Conservation (phyloP, 108 stramenopile species). For the Pseudonitzschia pungens region DNA sequence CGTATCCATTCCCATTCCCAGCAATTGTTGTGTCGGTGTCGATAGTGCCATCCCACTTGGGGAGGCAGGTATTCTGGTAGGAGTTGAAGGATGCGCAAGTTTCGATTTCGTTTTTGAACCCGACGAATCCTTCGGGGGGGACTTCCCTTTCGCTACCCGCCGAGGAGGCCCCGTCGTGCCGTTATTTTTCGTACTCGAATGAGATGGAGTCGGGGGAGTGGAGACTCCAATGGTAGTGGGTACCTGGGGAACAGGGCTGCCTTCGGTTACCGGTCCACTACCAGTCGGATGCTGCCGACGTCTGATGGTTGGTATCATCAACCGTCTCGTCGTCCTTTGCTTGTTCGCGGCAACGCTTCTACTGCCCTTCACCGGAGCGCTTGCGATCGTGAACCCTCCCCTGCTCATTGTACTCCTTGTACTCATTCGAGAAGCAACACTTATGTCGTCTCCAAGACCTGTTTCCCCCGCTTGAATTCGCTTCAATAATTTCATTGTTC, state of each 20-base stretch:
- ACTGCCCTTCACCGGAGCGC: conserved; percentile 9
- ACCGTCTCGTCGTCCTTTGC: background rate
- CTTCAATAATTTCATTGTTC: conserved; percentile 52
- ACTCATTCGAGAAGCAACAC: conserved; percentile 28
- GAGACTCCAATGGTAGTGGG: conserved; percentile 35
- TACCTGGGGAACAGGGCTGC: background rate
- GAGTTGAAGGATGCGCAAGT: background rate
- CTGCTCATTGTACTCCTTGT: conserved; percentile 32
- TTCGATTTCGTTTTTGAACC: background rate
- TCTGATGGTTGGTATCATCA: background rate
- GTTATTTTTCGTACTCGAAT: background rate
- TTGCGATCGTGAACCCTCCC: conserved; percentile 30
- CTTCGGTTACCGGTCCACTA: conserved; percentile 1
- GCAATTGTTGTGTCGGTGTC: conserved; percentile 4
- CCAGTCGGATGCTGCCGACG: background rate
- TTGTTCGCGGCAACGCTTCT: background rate
- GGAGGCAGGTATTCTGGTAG: background rate
- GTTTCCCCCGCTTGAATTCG: conserved; percentile 45
- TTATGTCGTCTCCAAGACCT: conserved; percentile 31
- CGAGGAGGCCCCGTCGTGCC: conserved; percentile 29
- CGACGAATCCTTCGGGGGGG: background rate
- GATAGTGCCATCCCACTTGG: background rate
- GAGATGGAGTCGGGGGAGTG: background rate
- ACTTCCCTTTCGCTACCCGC: conserved; percentile 12
- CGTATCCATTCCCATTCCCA: background rate